Evolutionary conservation across 1,284 basidiomycete genomes (phyloP).

Genomic region (Sphaerobolus stellatus): DNA sequence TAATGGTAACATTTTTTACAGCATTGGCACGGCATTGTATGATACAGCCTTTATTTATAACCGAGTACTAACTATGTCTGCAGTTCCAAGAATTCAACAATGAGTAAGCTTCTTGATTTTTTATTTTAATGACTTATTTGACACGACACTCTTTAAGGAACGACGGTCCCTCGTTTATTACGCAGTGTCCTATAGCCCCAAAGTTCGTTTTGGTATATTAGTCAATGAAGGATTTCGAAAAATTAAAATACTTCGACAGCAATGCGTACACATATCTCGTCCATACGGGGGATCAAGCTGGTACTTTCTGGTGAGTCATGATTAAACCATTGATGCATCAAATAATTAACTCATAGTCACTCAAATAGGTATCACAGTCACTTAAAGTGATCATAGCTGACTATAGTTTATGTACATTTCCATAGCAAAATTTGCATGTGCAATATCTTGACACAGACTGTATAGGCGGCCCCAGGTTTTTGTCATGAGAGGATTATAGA

Average conservation of each 20-base stretch:
- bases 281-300: conserved; percentile 7
- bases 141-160: not conserved
- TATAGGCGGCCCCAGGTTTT: too few species aligned
- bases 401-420: too few species aligned
- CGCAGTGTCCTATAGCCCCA: conserved; percentile 15
- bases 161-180: not conserved
- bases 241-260: conserved; percentile 1
- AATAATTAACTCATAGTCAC: too few species aligned
- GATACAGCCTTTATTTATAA: not conserved
- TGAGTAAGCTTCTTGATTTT: conserved; percentile 5
- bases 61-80: not conserved
- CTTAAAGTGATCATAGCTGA: too few species aligned
- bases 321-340: too few species aligned
- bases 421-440: too few species aligned
- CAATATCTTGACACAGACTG: too few species aligned
- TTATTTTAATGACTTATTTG: conserved; percentile 8
- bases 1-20: conserved; percentile 10
- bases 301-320: conserved; percentile 14
- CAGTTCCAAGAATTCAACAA: conserved; percentile 3
- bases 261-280: conserved; percentile 25
- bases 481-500: too few species aligned
- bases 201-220: conserved; percentile 1
- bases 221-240: not conserved
- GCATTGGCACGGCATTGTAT: conserved; percentile 13
- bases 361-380: too few species aligned